These are phyloP conservation scores for Juglanconis juglandina DNA, from an alignment of 2,329 filamentous ascomycete genomes.

Conservation along the genomic window DNA sequence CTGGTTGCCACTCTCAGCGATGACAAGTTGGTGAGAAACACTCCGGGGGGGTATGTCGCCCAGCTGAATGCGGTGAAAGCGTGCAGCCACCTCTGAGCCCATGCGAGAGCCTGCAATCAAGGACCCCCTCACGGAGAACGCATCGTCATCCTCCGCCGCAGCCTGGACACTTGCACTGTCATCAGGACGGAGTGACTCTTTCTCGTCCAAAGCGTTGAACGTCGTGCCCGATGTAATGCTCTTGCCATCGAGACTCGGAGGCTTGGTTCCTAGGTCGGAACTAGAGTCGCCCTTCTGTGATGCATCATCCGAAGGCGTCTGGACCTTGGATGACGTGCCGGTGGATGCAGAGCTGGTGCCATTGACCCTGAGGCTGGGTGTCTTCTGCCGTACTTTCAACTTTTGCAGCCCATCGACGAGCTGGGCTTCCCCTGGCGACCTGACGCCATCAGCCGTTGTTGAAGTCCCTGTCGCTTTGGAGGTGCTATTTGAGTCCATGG, in stretches of 20 bases:
- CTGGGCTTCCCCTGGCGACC: constrained; percentile 17
- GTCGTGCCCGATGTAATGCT: constrained; percentile 92
- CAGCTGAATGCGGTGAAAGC: constrained; percentile 49
- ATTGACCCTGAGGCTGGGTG: constrained; percentile 46
- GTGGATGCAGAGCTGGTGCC: constrained; percentile 41
- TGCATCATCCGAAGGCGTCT: constrained; percentile 50
- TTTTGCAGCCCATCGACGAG: constrained; percentile 29
- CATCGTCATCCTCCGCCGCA: constrained; percentile 84
- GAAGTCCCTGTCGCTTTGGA: neutral
- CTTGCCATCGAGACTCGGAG: constrained; percentile 87
- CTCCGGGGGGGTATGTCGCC: constrained; percentile 48
- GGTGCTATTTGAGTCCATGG: neutral
- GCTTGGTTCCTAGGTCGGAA: constrained; percentile 70
- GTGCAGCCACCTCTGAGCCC: constrained; percentile 71
- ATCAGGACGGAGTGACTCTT: constrained; percentile 89
- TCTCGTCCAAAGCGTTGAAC: constrained; percentile 86
- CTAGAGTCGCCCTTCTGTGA: constrained; percentile 59
- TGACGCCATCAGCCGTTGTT: constrained; percentile 2
- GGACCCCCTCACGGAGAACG: constrained; percentile 72
- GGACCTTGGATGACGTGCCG: constrained; percentile 34
- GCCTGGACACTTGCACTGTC: constrained; percentile 91
- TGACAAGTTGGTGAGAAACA: constrained; percentile 31
- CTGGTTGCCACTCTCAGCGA: constrained; percentile 43
- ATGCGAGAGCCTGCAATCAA: constrained; percentile 72
- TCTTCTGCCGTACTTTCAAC: constrained; percentile 29